phyloP scores from a whole-genome alignment of 192 early-diverging fungal species.

The Haplosporangium gracile region DNA sequence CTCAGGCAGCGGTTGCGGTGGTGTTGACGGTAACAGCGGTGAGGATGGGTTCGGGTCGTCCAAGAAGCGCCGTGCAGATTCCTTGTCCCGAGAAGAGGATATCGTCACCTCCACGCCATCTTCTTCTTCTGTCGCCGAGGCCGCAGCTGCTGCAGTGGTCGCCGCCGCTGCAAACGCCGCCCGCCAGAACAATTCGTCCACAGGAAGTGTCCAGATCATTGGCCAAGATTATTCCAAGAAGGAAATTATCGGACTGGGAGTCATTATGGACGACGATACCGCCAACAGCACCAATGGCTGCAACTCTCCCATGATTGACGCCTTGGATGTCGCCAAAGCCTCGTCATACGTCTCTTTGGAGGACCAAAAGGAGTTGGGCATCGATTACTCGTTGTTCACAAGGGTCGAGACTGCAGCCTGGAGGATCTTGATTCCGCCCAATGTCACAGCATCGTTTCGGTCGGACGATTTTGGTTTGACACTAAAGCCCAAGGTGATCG shows the following conservation, averaged over 20 bases:
- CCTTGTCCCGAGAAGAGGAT: conserved; percentile 8
- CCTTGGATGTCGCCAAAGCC: conserved; percentile 33
- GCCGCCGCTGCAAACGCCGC: conserved; percentile 34
- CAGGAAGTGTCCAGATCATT: conserved; percentile 12
- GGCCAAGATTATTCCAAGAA: conserved; percentile 15
- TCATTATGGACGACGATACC: not conserved
- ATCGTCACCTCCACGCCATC: not conserved
- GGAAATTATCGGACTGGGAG: conserved; percentile 13
- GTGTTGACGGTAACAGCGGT: not conserved
- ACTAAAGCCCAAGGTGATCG: conserved; percentile 33
- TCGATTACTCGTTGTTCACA: conserved; percentile 49
- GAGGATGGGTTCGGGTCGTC: conserved; percentile 21
- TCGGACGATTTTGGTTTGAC: conserved; percentile 55
- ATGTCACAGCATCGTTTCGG: conserved; percentile 37
- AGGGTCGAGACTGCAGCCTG: conserved; percentile 50
- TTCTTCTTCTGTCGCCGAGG: conserved; percentile 13
- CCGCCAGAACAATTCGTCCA: not conserved
- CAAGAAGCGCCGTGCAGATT: conserved; percentile 42
- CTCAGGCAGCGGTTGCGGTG: not conserved
- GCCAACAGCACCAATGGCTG: not conserved
- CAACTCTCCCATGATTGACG: conserved; percentile 14
- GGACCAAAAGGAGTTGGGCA: conserved; percentile 45
- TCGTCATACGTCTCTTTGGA: conserved; percentile 35
- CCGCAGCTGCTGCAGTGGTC: conserved; percentile 16
- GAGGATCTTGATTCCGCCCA: conserved; percentile 55